phyloP scores from a whole-genome alignment of 345 rosid genomes.

The Acer yangbiense region DNA sequence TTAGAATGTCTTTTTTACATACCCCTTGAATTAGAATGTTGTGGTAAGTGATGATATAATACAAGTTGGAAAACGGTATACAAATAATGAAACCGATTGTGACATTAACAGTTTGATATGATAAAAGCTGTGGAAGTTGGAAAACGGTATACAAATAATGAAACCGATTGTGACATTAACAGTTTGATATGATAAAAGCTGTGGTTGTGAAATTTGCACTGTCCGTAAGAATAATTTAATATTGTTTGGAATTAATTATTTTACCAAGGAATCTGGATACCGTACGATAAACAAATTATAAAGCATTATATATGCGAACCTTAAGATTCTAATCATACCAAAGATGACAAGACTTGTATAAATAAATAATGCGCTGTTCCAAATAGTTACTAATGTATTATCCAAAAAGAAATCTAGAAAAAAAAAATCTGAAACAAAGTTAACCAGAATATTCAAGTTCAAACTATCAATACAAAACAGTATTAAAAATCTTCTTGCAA shows the following conservation, averaged over 20 bases:
- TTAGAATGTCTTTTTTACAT: too few species aligned
- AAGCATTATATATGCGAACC: too few species aligned
- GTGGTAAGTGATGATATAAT: not conserved
- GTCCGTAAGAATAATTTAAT: too few species aligned
- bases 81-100: not conserved
- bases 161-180: not conserved
- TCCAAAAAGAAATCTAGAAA: not conserved
- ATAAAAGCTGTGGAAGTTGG: not conserved
- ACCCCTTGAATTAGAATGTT: too few species aligned
- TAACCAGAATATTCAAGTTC: not conserved
- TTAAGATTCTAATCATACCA: not conserved
- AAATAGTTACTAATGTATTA: not conserved
- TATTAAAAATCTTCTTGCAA: conserved; percentile 4
- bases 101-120: not conserved
- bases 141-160: not conserved
- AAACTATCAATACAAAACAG: conserved; percentile 6
- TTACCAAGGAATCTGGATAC: too few species aligned
- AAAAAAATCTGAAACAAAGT: conserved; percentile 6
- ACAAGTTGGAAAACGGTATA: not conserved
- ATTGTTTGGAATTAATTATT: too few species aligned
- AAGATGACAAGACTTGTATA: not conserved
- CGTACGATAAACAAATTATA: too few species aligned
- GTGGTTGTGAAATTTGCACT: too few species aligned
- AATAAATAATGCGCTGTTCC: not conserved
- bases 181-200: too few species aligned